Percentiles rank a stretch among this genome's conserved stretches.
These are phyloP conservation scores for Taphrina flavorubra DNA, from an alignment of 1,139 yeast species.

Conservation along the genomic window DNA sequence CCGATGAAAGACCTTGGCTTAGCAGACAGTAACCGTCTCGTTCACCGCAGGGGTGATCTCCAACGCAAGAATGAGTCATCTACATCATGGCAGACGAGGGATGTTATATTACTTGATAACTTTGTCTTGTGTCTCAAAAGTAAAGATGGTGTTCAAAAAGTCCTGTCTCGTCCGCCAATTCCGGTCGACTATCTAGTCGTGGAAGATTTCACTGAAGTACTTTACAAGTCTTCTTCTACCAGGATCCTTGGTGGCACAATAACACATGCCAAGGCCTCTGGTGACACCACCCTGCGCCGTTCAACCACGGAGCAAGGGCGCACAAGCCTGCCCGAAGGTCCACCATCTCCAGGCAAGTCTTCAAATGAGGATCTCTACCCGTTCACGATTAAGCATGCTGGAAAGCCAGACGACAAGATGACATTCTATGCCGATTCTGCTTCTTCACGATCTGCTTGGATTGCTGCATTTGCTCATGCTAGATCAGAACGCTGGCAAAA, in stretches of 20 bases:
- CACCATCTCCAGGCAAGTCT: slow-evolving; percentile 4
- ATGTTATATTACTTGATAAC: slow-evolving; percentile 73
- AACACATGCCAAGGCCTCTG: slow-evolving; percentile 24
- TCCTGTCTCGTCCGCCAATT: slow-evolving; percentile 50
- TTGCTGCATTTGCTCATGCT: slow-evolving; percentile 61
- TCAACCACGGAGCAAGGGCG: slow-evolving; percentile 6
- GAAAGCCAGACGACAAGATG: slow-evolving; percentile 60
- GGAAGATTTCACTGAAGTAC: slow-evolving; percentile 51
- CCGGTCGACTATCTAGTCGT: slow-evolving; percentile 54
- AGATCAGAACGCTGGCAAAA: slow-evolving; percentile 57
- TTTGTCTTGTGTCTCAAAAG: slow-evolving; percentile 70
- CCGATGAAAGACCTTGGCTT: slow-evolving; percentile 59
- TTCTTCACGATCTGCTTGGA: slow-evolving; percentile 68
- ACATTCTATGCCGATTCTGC: slow-evolving; percentile 64
- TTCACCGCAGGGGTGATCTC: slow-evolving; percentile 61
- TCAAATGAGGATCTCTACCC: slow-evolving; percentile 53
- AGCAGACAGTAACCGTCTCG: slow-evolving; percentile 62
- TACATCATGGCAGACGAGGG: slow-evolving; percentile 57
- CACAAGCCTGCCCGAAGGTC: slow-evolving; percentile 6
- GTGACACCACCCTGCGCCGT: background rate
- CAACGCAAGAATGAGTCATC: slow-evolving; percentile 68
- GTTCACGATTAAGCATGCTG: slow-evolving; percentile 59
- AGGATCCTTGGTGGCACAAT: slow-evolving; percentile 31
- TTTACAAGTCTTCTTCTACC: slow-evolving; percentile 47
- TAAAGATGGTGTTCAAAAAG: slow-evolving; percentile 47